Base-by-base conservation (phyloP, 1,284 basidiomycete species). In the Leccinum fallax region DNA sequence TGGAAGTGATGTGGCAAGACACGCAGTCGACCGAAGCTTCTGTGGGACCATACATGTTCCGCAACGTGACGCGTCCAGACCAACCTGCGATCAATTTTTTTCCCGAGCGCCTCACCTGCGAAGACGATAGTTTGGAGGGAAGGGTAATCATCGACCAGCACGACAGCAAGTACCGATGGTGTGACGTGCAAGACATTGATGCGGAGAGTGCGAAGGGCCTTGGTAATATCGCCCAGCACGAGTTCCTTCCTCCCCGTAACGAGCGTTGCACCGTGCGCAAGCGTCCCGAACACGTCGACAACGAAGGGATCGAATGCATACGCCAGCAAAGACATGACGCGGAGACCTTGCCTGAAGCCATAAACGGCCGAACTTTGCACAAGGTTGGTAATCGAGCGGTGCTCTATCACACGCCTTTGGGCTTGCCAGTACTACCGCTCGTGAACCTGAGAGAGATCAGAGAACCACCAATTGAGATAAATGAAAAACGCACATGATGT, bases 221-320 rank as follows among this genome's bases (percentile, higher is more conserved):
- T 70, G 24, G 68, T 26, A 10, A 74, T 74, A 38, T 74, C 70
- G 32, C 73, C 73, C 13, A 73, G 72, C 13, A 73, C 72, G 4
- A 74, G 65, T 55, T 74, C 70, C 57, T 74, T 73, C 57, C 59
- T 66, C 30, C 72, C 73, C n/a, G 66, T 74, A 8, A 73, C 70
- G 16, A 73, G 73, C 13, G 73, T 73, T 15, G 67, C 73, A 9
- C 73, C 71, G 46, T 67, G 68, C 9, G 65, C 57, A 26, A 73
- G 62, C 4, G 71, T 61, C 38, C 73, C 70, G 52, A 73, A 73
- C 9, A 73, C 61, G 21, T 72, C 73, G 43, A 63, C 62, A 8
- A 72, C 55, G 65, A 73, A 74, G 6, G 73, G 73, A 54, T 74
- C 72, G 32, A 74, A 74, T 2, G 73, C 71, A 53, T 72, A 75